These are phyloP conservation scores for Cordyceps militaris DNA, from an alignment of 2,329 filamentous ascomycete genomes.

Conservation along the genomic window DNA sequence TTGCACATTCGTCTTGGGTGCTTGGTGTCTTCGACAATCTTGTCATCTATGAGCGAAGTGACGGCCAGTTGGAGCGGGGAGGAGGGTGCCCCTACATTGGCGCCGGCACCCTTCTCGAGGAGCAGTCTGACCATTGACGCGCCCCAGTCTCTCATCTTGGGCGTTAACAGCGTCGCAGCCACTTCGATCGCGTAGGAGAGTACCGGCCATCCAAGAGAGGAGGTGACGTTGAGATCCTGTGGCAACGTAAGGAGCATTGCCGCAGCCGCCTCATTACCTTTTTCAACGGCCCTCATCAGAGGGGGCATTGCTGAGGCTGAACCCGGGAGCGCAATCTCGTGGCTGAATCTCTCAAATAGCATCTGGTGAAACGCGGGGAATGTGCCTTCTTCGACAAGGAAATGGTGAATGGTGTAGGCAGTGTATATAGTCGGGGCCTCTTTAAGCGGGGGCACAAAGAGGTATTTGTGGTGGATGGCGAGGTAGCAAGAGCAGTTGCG, in stretches of 20 bases:
- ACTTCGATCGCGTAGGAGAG: not conserved
- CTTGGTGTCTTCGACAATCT: not conserved
- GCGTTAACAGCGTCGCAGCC: not conserved
- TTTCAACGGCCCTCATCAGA: not conserved
- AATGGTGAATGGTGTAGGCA: not conserved
- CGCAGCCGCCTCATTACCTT: not conserved
- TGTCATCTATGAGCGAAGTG: not conserved
- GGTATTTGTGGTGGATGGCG: not conserved
- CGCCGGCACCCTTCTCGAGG: not conserved
- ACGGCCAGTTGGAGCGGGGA: not conserved
- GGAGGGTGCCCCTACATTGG: not conserved
- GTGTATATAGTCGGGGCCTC: not conserved
- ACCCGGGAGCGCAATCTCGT: not conserved
- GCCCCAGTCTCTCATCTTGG: not conserved
- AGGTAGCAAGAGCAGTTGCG: not conserved
- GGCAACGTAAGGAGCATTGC: not conserved
- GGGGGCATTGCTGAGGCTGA: not conserved
- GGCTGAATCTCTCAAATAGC: not conserved
- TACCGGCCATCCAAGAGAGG: not conserved
- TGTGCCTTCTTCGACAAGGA: not conserved
- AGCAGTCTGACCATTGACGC: not conserved
- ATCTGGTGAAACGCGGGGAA: not conserved
- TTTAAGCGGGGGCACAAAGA: not conserved
- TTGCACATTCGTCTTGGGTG: not conserved
- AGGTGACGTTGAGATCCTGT: not conserved